A percentile compares a stretch with the other conserved stretches of the same genome.
These are phyloP conservation scores for Neocallimastix lanati DNA, from an alignment of 192 early-diverging fungal genomes.

Conservation along the genomic window DNA sequence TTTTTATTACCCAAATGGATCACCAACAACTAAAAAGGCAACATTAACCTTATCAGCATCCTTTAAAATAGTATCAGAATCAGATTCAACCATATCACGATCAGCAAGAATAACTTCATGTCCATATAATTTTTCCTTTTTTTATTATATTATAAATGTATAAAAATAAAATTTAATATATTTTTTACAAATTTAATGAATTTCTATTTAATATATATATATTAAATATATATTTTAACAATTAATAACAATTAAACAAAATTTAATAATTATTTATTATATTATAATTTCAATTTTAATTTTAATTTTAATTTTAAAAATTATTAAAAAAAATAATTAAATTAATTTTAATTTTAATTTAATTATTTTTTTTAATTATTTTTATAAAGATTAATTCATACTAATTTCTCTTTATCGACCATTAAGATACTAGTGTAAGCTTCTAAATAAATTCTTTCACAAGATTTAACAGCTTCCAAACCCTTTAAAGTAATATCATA, in stretches of 20 bases:
- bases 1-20: constrained; percentile 61
- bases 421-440: constrained; percentile 89
- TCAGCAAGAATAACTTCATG: constrained; percentile 75
- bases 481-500: constrained; percentile 94
- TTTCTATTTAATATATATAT: too few relatives aligned
- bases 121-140: constrained; percentile 72
- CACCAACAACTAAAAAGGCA: constrained; percentile 90
- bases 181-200: too few relatives aligned
- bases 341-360: too few relatives aligned
- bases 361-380: too few relatives aligned
- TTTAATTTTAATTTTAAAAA: too few relatives aligned
- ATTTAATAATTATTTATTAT: too few relatives aligned
- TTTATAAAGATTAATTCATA: constrained; percentile 6
- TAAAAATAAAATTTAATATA: too few relatives aligned
- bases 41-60: constrained; percentile 79
- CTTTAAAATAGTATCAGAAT: constrained; percentile 69
- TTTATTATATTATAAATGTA: background rate
- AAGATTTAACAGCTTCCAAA: constrained; percentile 71
- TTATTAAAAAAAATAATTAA: too few relatives aligned
- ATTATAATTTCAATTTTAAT: too few relatives aligned
- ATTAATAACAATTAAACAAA: too few relatives aligned
- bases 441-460: constrained; percentile 82
- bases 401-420: constrained; percentile 59
- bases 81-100: constrained; percentile 91
- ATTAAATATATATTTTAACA: too few relatives aligned